phyloP scores from a whole-genome alignment of 257 asterid species.

The Asclepias syriaca region DNA sequence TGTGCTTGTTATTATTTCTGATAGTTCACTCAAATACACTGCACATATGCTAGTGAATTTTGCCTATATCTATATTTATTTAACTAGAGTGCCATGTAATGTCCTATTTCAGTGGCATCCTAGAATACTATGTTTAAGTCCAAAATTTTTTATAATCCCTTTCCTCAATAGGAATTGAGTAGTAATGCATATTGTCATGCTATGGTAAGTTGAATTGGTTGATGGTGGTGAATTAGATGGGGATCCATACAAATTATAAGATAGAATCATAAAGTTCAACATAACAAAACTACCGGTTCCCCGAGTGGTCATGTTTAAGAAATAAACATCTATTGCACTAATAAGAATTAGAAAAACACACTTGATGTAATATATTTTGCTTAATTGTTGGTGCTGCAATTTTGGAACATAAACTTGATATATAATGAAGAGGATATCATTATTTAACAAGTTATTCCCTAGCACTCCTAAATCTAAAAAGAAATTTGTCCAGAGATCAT shows the following conservation, averaged over 20 bases:
- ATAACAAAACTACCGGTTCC: neutral
- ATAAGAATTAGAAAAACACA: no score
- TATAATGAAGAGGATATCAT: no score
- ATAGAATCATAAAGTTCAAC: neutral
- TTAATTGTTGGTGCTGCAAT: neutral
- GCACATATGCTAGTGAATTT: neutral
- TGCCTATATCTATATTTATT: neutral
- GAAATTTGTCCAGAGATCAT: neutral
- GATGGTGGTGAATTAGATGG: neutral
- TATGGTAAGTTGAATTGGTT: no score
- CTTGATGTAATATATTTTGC: no score
- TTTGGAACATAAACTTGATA: neutral
- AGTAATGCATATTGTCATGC: no score
- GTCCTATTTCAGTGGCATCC: neutral
- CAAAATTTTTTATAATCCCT: neutral
- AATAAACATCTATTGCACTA: no score
- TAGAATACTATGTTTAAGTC: neutral
- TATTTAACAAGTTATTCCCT: no score
- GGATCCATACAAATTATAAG: neutral
- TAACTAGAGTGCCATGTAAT: neutral
- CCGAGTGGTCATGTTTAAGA: neutral
- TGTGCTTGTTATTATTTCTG: conserved; percentile 17
- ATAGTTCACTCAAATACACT: neutral
- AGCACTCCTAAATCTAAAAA: neutral
- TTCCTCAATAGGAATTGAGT: neutral